A percentile compares a stretch with the other conserved stretches of the same genome.
phyloP scores from a whole-genome alignment of 768 basidiomycete genomes.

The Serendipita sp. region DNA sequence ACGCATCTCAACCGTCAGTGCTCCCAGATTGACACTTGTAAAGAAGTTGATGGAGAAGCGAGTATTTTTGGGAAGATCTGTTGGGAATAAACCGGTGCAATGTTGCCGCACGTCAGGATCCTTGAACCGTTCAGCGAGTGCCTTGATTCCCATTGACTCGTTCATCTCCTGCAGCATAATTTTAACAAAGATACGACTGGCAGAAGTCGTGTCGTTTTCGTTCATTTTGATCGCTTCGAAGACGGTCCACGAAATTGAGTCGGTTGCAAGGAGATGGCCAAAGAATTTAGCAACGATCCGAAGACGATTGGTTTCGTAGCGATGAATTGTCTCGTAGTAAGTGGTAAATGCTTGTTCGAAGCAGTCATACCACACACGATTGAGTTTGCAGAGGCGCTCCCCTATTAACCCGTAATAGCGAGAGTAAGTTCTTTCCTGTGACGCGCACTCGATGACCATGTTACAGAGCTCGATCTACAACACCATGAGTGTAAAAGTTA shows the following conservation, averaged over 20 bases:
- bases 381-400: slow-evolving; percentile 92
- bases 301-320: slow-evolving; percentile 95
- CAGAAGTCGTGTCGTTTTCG: slow-evolving; percentile 94
- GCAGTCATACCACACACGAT: slow-evolving; percentile 82
- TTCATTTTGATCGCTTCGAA: slow-evolving; percentile 80
- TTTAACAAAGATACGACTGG: slow-evolving; percentile 93
- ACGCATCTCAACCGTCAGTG: slow-evolving; percentile 89
- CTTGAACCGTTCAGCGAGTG: slow-evolving; percentile 75
- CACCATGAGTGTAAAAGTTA: neutral
- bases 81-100: slow-evolving; percentile 81
- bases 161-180: slow-evolving; percentile 92
- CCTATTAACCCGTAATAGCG: slow-evolving; percentile 95
- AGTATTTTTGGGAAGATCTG: slow-evolving; percentile 92
- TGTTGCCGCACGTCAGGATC: slow-evolving; percentile 64
- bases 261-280: slow-evolving; percentile 75
- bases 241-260: slow-evolving; percentile 79
- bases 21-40: slow-evolving; percentile 83
- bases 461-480: slow-evolving; percentile 84
- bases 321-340: slow-evolving; percentile 94
- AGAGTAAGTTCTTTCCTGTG: slow-evolving; percentile 95
- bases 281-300: slow-evolving; percentile 97
- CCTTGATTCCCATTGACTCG: slow-evolving; percentile 84
- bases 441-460: slow-evolving; percentile 99
- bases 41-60: slow-evolving; percentile 97
- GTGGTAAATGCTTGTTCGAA: slow-evolving; percentile 76